Percentiles rank a stretch among this genome's conserved stretches.
phyloP scores from a whole-genome alignment of 2,329 filamentous ascomycete genomes.

The Colletotrichum coccodes region DNA sequence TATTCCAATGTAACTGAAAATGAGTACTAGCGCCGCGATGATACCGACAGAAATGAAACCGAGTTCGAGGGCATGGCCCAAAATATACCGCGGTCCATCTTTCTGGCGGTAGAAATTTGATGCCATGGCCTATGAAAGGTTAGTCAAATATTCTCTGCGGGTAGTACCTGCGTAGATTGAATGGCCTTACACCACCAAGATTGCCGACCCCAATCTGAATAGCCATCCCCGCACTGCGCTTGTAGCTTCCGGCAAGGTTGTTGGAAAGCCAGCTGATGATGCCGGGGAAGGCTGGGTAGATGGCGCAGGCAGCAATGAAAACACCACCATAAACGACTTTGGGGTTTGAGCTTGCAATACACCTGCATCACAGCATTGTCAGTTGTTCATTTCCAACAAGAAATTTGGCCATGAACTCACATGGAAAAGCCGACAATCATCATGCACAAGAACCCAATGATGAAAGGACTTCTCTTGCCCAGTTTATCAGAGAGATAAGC shows the following conservation, averaged over 20 bases:
- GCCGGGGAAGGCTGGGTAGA: slow-evolving; percentile 83
- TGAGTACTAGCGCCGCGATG: slow-evolving; percentile 52
- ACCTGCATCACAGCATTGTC: slow-evolving; percentile 53
- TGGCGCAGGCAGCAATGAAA: slow-evolving; percentile 80
- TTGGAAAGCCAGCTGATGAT: slow-evolving; percentile 84
- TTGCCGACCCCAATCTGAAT: slow-evolving; percentile 72
- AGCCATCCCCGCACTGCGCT: slow-evolving; percentile 73
- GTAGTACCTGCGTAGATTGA: neutral
- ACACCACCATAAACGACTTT: slow-evolving; percentile 77
- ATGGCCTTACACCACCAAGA: slow-evolving; percentile 55
- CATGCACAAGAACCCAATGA: slow-evolving; percentile 61
- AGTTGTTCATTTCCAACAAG: neutral
- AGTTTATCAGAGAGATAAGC: slow-evolving; percentile 66
- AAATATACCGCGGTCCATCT: slow-evolving; percentile 58
- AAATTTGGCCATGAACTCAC: slow-evolving; percentile 40
- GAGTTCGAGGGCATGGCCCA: slow-evolving; percentile 62
- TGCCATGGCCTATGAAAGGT: slow-evolving; percentile 65
- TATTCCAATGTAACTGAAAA: slow-evolving; percentile 63
- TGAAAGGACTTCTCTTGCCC: slow-evolving; percentile 64
- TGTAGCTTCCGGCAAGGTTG: slow-evolving; percentile 75
- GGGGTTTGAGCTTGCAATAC: slow-evolving; percentile 66
- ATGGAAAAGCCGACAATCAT: slow-evolving; percentile 69
- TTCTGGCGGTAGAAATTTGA: slow-evolving; percentile 74
- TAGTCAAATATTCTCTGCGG: neutral
- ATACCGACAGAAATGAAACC: slow-evolving; percentile 59